Evolutionary conservation across 2,329 filamentous ascomycete genomes (phyloP).

Genomic region (Bisporella sp.): DNA sequence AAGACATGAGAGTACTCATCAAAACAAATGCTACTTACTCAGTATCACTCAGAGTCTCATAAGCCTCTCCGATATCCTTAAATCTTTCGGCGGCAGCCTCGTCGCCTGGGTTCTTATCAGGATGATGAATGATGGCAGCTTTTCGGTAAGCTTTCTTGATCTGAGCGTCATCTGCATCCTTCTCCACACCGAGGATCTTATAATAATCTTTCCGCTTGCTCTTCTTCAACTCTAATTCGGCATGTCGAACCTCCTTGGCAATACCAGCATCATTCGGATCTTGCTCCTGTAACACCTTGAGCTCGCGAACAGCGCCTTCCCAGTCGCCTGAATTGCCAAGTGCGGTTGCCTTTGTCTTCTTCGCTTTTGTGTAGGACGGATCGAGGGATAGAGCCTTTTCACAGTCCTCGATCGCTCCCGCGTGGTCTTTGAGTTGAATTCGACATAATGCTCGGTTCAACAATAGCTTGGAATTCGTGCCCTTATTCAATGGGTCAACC

Average conservation of each 20-base stretch:
- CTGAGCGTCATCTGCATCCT: slow-evolving; percentile 74
- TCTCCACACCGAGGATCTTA: slow-evolving; percentile 86
- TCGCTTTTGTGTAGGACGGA: slow-evolving; percentile 78
- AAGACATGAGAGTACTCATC: slow-evolving; percentile 1
- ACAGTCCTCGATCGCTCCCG: slow-evolving; percentile 77
- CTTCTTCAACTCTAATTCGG: slow-evolving; percentile 96
- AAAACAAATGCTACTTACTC: slow-evolving; percentile 53
- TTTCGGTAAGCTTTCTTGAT: slow-evolving; percentile 98
- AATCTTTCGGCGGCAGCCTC: slow-evolving; percentile 80
- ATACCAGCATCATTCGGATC: slow-evolving; percentile 78
- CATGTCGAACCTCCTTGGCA: slow-evolving; percentile 76
- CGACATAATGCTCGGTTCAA: slow-evolving; percentile 88
- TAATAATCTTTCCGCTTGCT: slow-evolving; percentile 97
- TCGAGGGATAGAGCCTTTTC: slow-evolving; percentile 79
- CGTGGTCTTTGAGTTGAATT: slow-evolving; percentile 77
- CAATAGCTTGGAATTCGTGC: slow-evolving; percentile 88
- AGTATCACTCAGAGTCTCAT: slow-evolving; percentile 90
- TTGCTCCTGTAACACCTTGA: slow-evolving; percentile 77
- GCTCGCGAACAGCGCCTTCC: slow-evolving; percentile 85
- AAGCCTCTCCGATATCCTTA: slow-evolving; percentile 96
- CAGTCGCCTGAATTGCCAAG: slow-evolving; percentile 79
- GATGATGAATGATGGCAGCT: slow-evolving; percentile 88
- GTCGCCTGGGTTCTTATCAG: slow-evolving; percentile 94
- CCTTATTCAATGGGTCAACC: slow-evolving; percentile 81
- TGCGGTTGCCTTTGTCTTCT: slow-evolving; percentile 90